Evolutionary conservation across 805 yeast species (phyloP), one percentile per base, ranked within the genome.

Genomic region (Teunomyces lycoperdinae): DNA sequence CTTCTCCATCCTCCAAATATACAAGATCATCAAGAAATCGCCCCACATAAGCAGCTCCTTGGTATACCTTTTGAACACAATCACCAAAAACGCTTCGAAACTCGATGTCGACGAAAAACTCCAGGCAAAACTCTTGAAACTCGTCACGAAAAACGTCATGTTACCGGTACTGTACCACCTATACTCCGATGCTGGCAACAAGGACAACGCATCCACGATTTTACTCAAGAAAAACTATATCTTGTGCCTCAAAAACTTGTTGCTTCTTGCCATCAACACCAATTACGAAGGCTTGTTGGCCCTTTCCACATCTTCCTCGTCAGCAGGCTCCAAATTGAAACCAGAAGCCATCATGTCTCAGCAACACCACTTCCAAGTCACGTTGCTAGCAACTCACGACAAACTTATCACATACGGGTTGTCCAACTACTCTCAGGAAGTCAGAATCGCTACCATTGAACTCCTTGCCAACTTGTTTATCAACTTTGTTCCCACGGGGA

Each of bases 341-440:
- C 77, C 78, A 0, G 77, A 73, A 47, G 55, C 68, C 2, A 60
- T 73, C 34, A 71, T 72, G 76, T 42, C 58, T 6, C 73, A 63
- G 44, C 77, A 73, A 49, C 64, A 70, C 49, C 68, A 59, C 46
- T 71, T 61, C 51, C 78, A 73, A 55, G 44, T 45, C 11, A 50
- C 53, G 24, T 45, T 73, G 9, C 58, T 73, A 36, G 29, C 55
- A 3, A 42, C 65, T 1, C 58, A 69, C 49, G 74, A 68, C 33
- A 70, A 69, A 35, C 42, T 55, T 1, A 42, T 72, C 28, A 40
- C 55, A 1, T 60, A 57, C 43, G 70, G 71, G 2, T 61, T 73
- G 35, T 51, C 67, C 1, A 65, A 70, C 34, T 64, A 50, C 35
- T 59, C 62, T 7, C 56, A 64, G 40, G 77, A 71, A 46, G 57